Evolutionary conservation across 2,329 filamentous ascomycete genomes (phyloP), one percentile per base, ranked within the genome.

Genomic region (Fusarium brachygibbosum): DNA sequence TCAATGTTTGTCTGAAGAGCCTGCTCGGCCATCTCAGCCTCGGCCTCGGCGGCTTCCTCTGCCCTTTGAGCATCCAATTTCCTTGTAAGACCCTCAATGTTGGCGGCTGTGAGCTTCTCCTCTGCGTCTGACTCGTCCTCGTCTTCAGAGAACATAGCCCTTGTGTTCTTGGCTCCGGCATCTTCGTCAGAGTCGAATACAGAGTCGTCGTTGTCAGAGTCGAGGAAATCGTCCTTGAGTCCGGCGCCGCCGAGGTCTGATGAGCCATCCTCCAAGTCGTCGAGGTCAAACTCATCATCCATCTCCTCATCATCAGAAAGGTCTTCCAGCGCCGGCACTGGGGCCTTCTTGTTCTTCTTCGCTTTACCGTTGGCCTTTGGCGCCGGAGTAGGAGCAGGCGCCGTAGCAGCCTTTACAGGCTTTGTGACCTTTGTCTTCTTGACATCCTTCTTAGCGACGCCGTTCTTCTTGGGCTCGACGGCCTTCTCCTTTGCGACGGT

Each of bases 1-100:
- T 89, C 89, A 76, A 99, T 97, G 82, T 99, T 99, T 55, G 95
- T 98, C 82, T 97, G 94, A 78, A 98, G 80, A 11, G 93, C 92
- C 44, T 88, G 90, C 71, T 98, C 93, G 76, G 94, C 89, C 77
- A 98, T 82, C 79, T 99, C 96, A 34, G 91, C 91, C 73, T 94
- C 89, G 25, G 93, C 93, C 66, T 94, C 93, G 25, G 90, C 93
- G 19, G 91, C 93, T 68, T 97, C 93, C 63, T 91, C 86, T 44
- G 92, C 91, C 76, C 87, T 84, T 76, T 96, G 85, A 75, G 88
- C 84, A 78, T 99, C 95, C 59, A 99, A 82, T 79, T 94, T 95
- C 73, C 90, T 87, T 57, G 95, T 94, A 58, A 99, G 83, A 61
- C 96, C 96, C 74, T 91, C 96, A 68, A 99, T 98, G 80, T 99